Evolutionary conservation across 352 stramenopile genomes (phyloP).

Genomic region (Pythium sukuiense): DNA sequence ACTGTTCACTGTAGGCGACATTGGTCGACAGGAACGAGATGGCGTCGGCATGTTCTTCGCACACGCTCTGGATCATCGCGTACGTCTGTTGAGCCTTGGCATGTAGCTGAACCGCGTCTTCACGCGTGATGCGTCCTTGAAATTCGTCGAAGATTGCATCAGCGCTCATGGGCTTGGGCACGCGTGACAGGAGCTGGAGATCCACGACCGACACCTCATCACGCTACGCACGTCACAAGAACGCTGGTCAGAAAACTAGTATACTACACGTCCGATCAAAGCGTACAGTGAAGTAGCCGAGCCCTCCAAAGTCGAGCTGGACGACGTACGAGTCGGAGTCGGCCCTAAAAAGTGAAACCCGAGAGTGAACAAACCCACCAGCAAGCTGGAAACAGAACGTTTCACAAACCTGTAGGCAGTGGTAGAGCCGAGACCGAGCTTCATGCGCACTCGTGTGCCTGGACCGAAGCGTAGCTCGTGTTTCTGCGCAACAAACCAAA

Average conservation of each 20-base stretch:
- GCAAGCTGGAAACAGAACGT: no score
- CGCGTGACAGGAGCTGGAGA: constrained; percentile 56
- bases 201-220: constrained; percentile 63
- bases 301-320: constrained; percentile 40
- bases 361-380: no score
- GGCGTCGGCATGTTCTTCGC: constrained; percentile 64
- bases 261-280: background rate
- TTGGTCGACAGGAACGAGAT: constrained; percentile 82
- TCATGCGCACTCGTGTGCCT: constrained; percentile 38
- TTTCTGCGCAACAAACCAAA: constrained; percentile 21
- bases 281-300: constrained; percentile 39
- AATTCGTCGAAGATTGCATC: constrained; percentile 71
- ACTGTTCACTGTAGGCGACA: constrained; percentile 64
- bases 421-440: constrained; percentile 32
- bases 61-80: constrained; percentile 54
- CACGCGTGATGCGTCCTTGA: constrained; percentile 56
- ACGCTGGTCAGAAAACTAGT: background rate
- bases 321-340: constrained; percentile 43
- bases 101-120: constrained; percentile 58
- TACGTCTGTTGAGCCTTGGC: constrained; percentile 57
- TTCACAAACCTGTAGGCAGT: constrained; percentile 32
- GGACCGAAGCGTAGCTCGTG: constrained; percentile 35
- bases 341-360: constrained; percentile 17
- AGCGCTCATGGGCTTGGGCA: constrained; percentile 67
- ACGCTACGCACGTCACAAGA: constrained; percentile 10